phyloP scores from a whole-genome alignment of 2,329 filamentous ascomycete genomes.

The Paecilomyces formosus region DNA sequence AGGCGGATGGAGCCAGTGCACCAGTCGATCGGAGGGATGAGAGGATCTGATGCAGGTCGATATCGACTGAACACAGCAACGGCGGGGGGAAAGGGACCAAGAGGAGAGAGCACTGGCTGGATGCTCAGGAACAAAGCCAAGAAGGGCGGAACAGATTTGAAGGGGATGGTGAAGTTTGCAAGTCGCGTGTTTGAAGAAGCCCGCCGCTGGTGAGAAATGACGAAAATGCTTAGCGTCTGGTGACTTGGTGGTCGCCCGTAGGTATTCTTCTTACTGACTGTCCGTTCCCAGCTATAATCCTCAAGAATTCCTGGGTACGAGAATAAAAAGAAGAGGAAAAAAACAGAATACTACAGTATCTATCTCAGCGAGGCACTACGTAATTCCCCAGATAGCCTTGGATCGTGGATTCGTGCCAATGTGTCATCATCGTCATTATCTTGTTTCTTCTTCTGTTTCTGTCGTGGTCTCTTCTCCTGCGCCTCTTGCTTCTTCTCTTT shows the following conservation, averaged over 20 bases:
- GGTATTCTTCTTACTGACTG: too few species aligned
- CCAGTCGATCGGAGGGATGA: not conserved
- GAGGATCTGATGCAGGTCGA: not conserved
- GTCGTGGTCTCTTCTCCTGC: too few species aligned
- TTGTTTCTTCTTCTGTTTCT: not conserved
- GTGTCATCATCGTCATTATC: too few species aligned
- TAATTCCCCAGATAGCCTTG: too few species aligned
- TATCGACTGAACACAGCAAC: not conserved
- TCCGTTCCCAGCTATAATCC: too few species aligned
- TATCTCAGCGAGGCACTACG: too few species aligned
- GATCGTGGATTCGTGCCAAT: too few species aligned
- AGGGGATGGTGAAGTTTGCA: conserved; percentile 1
- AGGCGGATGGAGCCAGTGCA: not conserved
- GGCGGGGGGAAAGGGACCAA: not conserved
- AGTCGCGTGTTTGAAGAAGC: conserved; percentile 8
- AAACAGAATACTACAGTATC: too few species aligned
- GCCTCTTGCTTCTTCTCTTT: too few species aligned
- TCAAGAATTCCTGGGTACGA: too few species aligned
- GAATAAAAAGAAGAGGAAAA: too few species aligned
- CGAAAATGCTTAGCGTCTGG: conserved; percentile 16
- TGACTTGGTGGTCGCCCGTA: not conserved
- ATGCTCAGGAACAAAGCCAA: not conserved
- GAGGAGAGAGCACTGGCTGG: not conserved
- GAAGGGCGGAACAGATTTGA: not conserved
- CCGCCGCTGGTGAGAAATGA: conserved; percentile 8